phyloP scores from a whole-genome alignment of 139 green algal genomes.

The Tetradesmus obliquus region DNA sequence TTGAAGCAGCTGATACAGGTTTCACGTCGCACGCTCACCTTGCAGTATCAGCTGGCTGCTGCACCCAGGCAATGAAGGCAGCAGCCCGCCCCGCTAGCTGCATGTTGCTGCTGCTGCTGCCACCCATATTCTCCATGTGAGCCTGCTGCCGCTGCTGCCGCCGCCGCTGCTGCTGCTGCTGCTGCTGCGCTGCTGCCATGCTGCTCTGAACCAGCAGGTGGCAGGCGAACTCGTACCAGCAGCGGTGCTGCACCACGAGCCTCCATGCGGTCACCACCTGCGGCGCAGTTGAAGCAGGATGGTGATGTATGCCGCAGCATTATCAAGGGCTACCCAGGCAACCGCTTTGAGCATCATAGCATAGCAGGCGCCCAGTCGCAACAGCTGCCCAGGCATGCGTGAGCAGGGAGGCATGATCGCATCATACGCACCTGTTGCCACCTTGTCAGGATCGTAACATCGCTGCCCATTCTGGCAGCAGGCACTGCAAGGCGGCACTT shows the following conservation, averaged over 20 bases:
- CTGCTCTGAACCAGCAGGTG: background rate
- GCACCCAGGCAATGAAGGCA: slow-evolving; percentile 19
- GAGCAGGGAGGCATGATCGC: too few species aligned
- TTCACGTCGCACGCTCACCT: too few species aligned
- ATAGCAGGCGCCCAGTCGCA: too few species aligned
- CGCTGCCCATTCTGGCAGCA: too few species aligned
- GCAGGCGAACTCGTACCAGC: slow-evolving; percentile 42
- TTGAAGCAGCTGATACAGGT: too few species aligned
- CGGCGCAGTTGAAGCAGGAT: background rate
- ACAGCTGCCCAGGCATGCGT: too few species aligned
- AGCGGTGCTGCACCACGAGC: slow-evolving; percentile 34
- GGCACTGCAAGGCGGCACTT: too few species aligned
- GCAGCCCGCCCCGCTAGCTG: background rate
- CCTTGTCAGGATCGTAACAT: too few species aligned
- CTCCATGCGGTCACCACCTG: slow-evolving; percentile 30
- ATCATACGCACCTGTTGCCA: too few species aligned
- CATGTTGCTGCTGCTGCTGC: background rate
- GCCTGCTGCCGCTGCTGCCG: background rate
- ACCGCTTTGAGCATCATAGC: too few species aligned
- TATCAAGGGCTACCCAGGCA: background rate
- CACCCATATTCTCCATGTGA: background rate
- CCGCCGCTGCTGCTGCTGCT: slow-evolving; percentile 18
- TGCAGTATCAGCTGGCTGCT: background rate
- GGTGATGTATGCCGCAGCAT: background rate
- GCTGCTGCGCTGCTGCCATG: background rate